A percentile compares a stretch with the other conserved stretches of the same genome.
These are phyloP conservation scores for Mrakia hoshinonis DNA, from an alignment of 768 basidiomycete species.

Conservation along the genomic window DNA sequence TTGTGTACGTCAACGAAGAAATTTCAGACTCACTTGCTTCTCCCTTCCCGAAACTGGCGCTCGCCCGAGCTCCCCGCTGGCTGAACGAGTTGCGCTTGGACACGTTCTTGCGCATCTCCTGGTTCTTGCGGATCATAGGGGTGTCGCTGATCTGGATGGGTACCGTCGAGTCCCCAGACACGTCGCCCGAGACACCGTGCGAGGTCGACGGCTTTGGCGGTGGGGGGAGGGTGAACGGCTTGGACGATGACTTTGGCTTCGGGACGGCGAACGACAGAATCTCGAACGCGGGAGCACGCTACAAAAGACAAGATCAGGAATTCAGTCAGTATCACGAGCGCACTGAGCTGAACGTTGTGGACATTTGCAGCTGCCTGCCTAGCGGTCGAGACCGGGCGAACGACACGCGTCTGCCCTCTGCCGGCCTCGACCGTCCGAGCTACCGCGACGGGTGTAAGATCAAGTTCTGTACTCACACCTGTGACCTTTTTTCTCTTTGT, in stretches of 20 bases:
- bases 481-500: conserved; percentile 6
- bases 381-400: neutral
- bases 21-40: conserved; percentile 19
- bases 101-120: conserved; percentile 25
- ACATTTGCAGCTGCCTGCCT: neutral
- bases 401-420: neutral
- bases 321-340: neutral
- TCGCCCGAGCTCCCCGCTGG: conserved; percentile 20
- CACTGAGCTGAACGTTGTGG: neutral
- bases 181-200: neutral
- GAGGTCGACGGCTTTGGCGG: conserved; percentile 1
- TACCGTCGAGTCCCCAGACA: conserved; percentile 20
- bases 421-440: no score
- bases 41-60: conserved; percentile 28
- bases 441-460: no score
- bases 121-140: conserved; percentile 29
- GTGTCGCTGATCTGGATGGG: conserved; percentile 29
- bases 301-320: neutral
- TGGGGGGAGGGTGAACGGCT: neutral
- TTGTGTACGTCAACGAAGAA: neutral
- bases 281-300: conserved; percentile 1
- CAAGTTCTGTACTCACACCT: conserved; percentile 17
- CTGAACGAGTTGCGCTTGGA: conserved; percentile 24
- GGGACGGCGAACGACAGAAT: conserved; percentile 11
- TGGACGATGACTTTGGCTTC: conserved; percentile 15